Evolutionary conservation across 1,139 yeast genomes (phyloP), one percentile per base, ranked within the genome.

Genomic region (Debaryomyces sp.): DNA sequence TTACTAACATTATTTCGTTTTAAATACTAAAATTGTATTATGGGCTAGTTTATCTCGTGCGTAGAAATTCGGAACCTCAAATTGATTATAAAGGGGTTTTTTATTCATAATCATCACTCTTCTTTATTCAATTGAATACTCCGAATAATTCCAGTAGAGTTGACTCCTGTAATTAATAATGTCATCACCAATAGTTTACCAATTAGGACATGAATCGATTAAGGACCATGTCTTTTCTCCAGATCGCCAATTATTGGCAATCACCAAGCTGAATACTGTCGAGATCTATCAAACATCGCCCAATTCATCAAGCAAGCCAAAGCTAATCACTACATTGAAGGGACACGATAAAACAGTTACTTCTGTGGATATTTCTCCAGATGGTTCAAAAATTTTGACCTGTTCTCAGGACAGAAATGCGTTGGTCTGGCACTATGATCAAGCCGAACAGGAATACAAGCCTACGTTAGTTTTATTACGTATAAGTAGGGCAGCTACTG

Each of bases 341-440:
- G 96, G 90, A 54, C 99, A 95, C 67, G 99, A 94, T 70, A 92
- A 92, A 68, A 85, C 95, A 3, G 95, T 95, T 43, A 94, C 99
- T 10, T 91, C 97, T 0, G 91, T 95, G 34, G 99, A 95, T 63
- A 85, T 95, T 58, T 88, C 97, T 23, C 78, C 82, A 23, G 90
- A 89, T 58, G 97, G 97, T 40, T 54, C 69, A 40, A 84, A 87
- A 63, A 89, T 95, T 59, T 95, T 94, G 60, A 94, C 99, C 26
- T 92, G 98, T 67, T 92, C 99, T 5, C 98, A 95, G 71, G 99
- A 95, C 68, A 81, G 99, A 69, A 95, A 95, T 62, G 99, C 99
- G 5, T 81, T 92, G 59, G 99, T 95, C 15, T 94, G 98, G 98
- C 94, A 89, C 56, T 87, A 46, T 72, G 79, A 67, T 63, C 77